Evolutionary conservation across 2,329 filamentous ascomycete genomes (phyloP).

Genomic region (Alternaria viburni): DNA sequence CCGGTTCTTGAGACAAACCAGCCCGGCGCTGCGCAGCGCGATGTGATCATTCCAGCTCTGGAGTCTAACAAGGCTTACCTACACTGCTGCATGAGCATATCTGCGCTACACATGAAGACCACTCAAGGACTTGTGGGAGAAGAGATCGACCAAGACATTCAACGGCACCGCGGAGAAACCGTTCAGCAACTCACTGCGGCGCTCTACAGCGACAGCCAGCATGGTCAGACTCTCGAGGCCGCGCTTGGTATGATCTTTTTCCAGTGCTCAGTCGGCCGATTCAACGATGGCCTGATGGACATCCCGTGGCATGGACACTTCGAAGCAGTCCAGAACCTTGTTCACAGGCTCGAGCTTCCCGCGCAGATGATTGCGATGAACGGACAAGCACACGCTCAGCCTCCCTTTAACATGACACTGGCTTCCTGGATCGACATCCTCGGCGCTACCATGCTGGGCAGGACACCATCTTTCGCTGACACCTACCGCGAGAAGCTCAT

Average conservation of each 20-base stretch:
- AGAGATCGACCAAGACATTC: constrained; percentile 86
- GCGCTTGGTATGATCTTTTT: constrained; percentile 96
- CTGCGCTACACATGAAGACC: constrained; percentile 89
- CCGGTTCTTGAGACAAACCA: constrained; percentile 91
- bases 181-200: constrained; percentile 85
- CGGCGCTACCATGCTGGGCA: constrained; percentile 88
- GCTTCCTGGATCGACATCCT: constrained; percentile 97
- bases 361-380: constrained; percentile 66
- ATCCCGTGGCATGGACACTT: constrained; percentile 98
- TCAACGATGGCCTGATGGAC: constrained; percentile 83
- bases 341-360: constrained; percentile 83
- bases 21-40: constrained; percentile 78
- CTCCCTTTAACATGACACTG: constrained; percentile 94
- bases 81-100: constrained; percentile 92
- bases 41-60: constrained; percentile 84
- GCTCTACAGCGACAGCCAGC: constrained; percentile 78
- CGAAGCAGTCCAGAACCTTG: constrained; percentile 83
- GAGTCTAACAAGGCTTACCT: constrained; percentile 92
- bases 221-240: constrained; percentile 88
- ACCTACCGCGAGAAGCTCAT: constrained; percentile 96
- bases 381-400: constrained; percentile 65
- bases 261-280: constrained; percentile 87
- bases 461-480: constrained; percentile 86
- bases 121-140: constrained; percentile 70
- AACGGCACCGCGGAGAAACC: constrained; percentile 87